These are phyloP conservation scores for Secale cereale DNA, from an alignment of 176 grass and related monocot species.

Conservation along the genomic window DNA sequence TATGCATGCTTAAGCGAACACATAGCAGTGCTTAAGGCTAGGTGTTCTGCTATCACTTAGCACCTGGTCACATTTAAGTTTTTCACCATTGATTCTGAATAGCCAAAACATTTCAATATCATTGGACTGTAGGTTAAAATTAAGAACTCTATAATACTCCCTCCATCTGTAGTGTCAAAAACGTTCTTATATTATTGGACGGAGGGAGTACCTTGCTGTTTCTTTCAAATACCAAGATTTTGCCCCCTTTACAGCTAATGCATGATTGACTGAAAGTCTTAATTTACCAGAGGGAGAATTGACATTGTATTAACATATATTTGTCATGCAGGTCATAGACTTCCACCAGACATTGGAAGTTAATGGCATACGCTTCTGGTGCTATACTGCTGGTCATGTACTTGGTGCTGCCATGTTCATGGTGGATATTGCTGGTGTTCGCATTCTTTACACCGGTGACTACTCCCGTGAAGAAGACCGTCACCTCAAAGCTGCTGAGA, in stretches of 20 bases:
- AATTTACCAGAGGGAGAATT: neutral
- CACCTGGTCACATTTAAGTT: too few species aligned
- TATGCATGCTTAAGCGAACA: too few species aligned
- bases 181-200: too few species aligned
- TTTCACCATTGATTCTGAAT: too few species aligned
- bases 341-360: constrained; percentile 97
- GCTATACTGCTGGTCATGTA: constrained; percentile 94
- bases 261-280: neutral
- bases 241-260: neutral
- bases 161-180: too few species aligned
- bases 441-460: constrained; percentile 90
- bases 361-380: constrained; percentile 99
- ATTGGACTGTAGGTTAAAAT: neutral
- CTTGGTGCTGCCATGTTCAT: constrained; percentile 99
- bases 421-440: constrained; percentile 95
- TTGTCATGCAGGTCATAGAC: constrained; percentile 72
- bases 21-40: too few species aligned
- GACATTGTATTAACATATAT: constrained; percentile 2
- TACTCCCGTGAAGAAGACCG: constrained; percentile 95
- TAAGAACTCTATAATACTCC: neutral
- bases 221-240: neutral
- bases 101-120: neutral
- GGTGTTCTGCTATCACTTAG: too few species aligned
- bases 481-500: constrained; percentile 80
- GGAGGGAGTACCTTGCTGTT: neutral